Evolutionary conservation across 2,329 filamentous ascomycete species (phyloP), one percentile per base, ranked within the genome.

Genomic region (Fusarium sp.): DNA sequence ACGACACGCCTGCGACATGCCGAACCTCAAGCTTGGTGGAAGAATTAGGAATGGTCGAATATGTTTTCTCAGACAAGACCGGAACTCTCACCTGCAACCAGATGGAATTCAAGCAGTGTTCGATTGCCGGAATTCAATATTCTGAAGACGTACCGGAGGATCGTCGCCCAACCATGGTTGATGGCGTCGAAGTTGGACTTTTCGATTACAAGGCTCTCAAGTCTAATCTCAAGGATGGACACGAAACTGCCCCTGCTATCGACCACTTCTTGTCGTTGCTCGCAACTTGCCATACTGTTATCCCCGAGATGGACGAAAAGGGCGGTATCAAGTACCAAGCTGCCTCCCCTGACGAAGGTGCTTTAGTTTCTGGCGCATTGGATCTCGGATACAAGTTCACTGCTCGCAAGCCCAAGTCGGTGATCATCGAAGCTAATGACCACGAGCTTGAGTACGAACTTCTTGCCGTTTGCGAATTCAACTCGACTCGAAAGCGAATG

Each of bases 31-130:
- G 93, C 67, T 81, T 99, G 73, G 95, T 99, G 10, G 95, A 99
- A 78, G 96, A 99, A 73, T 80, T 99, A 40, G 95, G 95, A 52
- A 97, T 98, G 85, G 96, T 99, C 40, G 95, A 98, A 73, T 99
- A 96, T 72, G 95, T 99, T 64, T 99, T 99, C 76, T 97, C 93
- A 0, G 94, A 98, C 81, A 98, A 98, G 81, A 98, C 94, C 2
- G 94, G 94, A 39, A 98, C 94, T 5, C 81, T 98, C 71, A 98
- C 94, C n/a, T 96, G 93, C 79, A 98, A 98, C 74, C 89, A 92
- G 84, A 98, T 99, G 95, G 94, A 98, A 76, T 99, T 98, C 77
- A 93, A 93, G 74, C 93, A 98, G 76, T 96, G 91, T 72, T 91
- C 91, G 1, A 98, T 99, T 72, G 92, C 88, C 25, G 95, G 95